A percentile compares a stretch with the other conserved stretches of the same genome.
phyloP scores from a whole-genome alignment of 768 basidiomycete genomes.

The Russula virescens region DNA sequence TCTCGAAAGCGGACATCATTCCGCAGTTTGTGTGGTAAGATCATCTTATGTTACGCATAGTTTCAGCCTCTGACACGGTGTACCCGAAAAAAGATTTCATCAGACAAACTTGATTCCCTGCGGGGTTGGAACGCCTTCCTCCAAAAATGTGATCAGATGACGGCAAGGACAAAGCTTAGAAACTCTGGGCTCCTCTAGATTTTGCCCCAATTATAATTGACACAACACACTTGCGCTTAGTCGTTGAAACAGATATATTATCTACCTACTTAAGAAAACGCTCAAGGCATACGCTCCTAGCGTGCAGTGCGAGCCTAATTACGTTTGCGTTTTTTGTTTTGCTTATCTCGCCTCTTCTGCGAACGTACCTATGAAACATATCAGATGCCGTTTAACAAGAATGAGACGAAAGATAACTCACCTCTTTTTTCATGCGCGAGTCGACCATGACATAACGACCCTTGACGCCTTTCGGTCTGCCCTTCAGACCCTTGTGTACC shows the following conservation, averaged over 20 bases:
- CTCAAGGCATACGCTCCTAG: background rate
- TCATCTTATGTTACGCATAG: background rate
- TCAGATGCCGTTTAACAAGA: conserved; percentile 8
- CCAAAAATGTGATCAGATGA: conserved; percentile 38
- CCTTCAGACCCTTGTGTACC: conserved; percentile 81
- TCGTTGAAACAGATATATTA: background rate
- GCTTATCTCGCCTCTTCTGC: conserved; percentile 73
- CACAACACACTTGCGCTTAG: background rate
- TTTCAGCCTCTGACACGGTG: background rate
- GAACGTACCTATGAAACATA: conserved; percentile 59
- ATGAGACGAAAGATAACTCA: conserved; percentile 31
- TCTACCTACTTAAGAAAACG: background rate
- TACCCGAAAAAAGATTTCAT: conserved; percentile 38
- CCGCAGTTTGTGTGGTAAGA: conserved; percentile 50
- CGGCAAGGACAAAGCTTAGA: conserved; percentile 24
- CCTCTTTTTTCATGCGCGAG: conserved; percentile 90
- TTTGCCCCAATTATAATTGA: background rate
- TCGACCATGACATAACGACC: conserved; percentile 95
- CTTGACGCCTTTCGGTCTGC: conserved; percentile 92
- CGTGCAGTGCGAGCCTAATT: conserved; percentile 25
- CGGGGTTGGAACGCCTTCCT: conserved; percentile 44
- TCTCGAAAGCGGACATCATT: conserved; percentile 48
- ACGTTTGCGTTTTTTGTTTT: conserved; percentile 53
- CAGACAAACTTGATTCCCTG: conserved; percentile 35
- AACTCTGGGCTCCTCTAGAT: background rate